Evolutionary conservation across 2,329 filamentous ascomycete species (phyloP).

Genomic region (Diaporthe citrichinensis): DNA sequence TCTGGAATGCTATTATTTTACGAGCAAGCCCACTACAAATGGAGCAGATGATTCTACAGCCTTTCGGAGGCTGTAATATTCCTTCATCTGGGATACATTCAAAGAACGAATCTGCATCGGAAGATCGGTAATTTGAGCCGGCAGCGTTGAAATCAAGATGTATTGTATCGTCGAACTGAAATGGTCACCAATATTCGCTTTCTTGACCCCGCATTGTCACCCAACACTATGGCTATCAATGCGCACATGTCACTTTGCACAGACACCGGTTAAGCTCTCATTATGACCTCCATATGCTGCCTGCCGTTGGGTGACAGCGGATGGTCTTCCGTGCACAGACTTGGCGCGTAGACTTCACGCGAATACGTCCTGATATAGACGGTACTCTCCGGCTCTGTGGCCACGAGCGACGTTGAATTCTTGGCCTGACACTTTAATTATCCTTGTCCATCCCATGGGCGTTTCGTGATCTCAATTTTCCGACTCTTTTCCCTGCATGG

Average conservation of each 20-base stretch:
- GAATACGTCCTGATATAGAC: neutral
- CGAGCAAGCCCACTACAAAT: neutral
- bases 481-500: neutral
- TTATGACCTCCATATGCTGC: neutral
- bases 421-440: neutral
- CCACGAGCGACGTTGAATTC: neutral
- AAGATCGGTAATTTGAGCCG: neutral
- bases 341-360: neutral
- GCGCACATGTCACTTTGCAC: constrained; percentile 18
- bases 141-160: neutral
- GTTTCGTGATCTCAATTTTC: neutral
- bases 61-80: too few relatives aligned
- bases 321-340: neutral
- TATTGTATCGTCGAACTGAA: too few relatives aligned
- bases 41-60: neutral
- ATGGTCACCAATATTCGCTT: neutral
- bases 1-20: too few relatives aligned
- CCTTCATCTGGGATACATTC: neutral
- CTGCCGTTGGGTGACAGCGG: neutral
- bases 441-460: neutral
- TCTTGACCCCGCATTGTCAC: constrained; percentile 8
- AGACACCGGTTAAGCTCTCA: neutral
- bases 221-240: constrained; percentile 5
- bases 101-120: neutral
- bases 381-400: neutral